These are phyloP conservation scores for Gnaphalium uliginosum DNA, from an alignment of 129 eudicot genomes.

Conservation along the genomic window DNA sequence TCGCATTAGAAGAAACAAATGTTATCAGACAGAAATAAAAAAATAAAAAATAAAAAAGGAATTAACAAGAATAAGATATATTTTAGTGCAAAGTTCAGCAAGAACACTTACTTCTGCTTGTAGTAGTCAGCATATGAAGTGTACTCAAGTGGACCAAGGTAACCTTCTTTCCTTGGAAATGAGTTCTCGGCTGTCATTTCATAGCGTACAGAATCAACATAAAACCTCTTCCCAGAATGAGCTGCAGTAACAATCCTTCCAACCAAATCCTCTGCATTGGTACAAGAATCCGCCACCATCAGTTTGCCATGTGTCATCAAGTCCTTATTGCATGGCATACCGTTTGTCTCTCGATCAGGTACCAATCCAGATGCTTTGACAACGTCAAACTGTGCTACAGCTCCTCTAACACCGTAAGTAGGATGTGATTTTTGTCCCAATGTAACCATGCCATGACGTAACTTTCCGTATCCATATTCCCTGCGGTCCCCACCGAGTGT, in stretches of 20 bases:
- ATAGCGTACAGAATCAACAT: slow-evolving; percentile 82
- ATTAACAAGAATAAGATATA: background rate
- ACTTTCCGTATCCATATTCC: slow-evolving; percentile 92
- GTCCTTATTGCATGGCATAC: slow-evolving; percentile 32
- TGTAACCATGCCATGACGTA: slow-evolving; percentile 86
- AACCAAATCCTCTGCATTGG: slow-evolving; percentile 63
- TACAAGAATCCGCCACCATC: slow-evolving; percentile 84
- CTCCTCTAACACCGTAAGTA: slow-evolving; percentile 97
- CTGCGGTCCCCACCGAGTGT: slow-evolving; percentile 93
- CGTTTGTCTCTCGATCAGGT: slow-evolving; percentile 50
- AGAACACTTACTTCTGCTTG: slow-evolving; percentile 73
- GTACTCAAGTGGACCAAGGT: slow-evolving; percentile 98
- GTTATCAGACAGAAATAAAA: slow-evolving; percentile 19
- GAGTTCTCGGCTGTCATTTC: slow-evolving; percentile 98
- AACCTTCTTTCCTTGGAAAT: slow-evolving; percentile 99
- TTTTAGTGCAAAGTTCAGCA: background rate
- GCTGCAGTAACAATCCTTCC: slow-evolving; percentile 98
- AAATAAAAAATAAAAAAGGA: background rate
- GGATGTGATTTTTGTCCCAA: slow-evolving; percentile 86
- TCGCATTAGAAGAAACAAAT: slow-evolving; percentile 2
- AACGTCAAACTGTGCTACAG: slow-evolving; percentile 90
- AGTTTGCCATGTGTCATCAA: slow-evolving; percentile 48
- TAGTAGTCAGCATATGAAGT: slow-evolving; percentile 96
- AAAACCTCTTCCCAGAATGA: slow-evolving; percentile 98
- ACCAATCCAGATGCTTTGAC: slow-evolving; percentile 96